Evolutionary conservation across 2,329 filamentous ascomycete genomes (phyloP).

Genomic region (Hypoxylon sp.): DNA sequence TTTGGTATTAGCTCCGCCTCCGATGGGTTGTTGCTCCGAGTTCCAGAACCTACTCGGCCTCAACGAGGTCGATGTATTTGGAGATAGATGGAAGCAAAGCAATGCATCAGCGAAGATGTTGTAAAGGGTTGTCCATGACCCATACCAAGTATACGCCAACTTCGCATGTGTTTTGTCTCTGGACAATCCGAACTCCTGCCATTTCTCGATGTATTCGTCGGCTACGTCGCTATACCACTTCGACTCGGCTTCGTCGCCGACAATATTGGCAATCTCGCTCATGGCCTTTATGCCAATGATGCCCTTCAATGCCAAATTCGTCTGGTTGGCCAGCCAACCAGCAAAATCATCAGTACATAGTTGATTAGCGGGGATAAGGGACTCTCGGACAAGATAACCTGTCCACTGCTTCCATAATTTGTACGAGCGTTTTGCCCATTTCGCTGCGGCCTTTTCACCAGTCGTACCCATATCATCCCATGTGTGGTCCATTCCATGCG

Average conservation of each 20-base stretch:
- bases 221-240: conserved; percentile 75
- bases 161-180: conserved; percentile 81
- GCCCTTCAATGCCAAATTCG: conserved; percentile 82
- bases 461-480: conserved; percentile 68
- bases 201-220: conserved; percentile 77
- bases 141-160: conserved; percentile 84
- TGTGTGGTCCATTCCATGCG: conserved; percentile 69
- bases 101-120: conserved; percentile 82
- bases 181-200: conserved; percentile 79
- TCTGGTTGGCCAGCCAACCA: conserved; percentile 80
- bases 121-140: conserved; percentile 86
- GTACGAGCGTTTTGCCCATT: conserved; percentile 69
- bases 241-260: conserved; percentile 71
- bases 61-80: conserved; percentile 40
- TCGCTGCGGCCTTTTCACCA: conserved; percentile 59
- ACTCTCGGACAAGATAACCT: conserved; percentile 78
- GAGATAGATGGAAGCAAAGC: conserved; percentile 79
- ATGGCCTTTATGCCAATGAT: conserved; percentile 85
- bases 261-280: conserved; percentile 75
- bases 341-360: conserved; percentile 85
- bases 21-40: conserved; percentile 44
- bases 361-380: conserved; percentile 78
- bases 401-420: conserved; percentile 83
- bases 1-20: conserved; percentile 34
- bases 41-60: conserved; percentile 48